Conservation (phyloP, 2,329 filamentous ascomycete genomes). For the Fonsecaea erecta region DNA sequence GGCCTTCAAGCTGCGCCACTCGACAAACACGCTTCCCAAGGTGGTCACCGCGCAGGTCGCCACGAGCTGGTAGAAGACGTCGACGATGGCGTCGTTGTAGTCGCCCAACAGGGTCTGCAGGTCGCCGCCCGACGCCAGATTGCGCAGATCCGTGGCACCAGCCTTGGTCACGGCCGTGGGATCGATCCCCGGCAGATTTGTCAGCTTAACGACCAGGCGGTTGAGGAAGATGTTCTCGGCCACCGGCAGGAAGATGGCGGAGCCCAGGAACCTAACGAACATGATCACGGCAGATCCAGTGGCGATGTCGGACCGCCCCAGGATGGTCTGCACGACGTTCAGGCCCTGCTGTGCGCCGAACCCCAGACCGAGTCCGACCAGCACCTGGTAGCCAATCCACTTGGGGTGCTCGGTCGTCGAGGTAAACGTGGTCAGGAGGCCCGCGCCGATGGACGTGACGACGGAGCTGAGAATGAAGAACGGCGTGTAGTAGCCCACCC, state of each 20-base stretch:
- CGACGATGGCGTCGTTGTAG: constrained; percentile 29
- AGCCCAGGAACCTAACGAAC: constrained; percentile 45
- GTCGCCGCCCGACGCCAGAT: constrained; percentile 34
- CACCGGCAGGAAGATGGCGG: constrained; percentile 41
- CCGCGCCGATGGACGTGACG: constrained; percentile 38
- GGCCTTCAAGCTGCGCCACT: constrained; percentile 40
- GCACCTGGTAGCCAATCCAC: constrained; percentile 43
- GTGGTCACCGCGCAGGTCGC: constrained; percentile 36
- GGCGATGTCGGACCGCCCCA: constrained; percentile 37
- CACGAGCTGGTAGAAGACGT: constrained; percentile 35
- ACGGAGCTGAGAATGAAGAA: constrained; percentile 34
- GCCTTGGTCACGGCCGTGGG: constrained; percentile 37
- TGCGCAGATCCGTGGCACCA: constrained; percentile 38
- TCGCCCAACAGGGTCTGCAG: constrained; percentile 38
- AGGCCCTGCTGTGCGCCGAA: constrained; percentile 36
- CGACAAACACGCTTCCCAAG: constrained; percentile 36
- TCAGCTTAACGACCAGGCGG: constrained; percentile 34
- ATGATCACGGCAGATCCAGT: constrained; percentile 41
- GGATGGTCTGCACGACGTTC: constrained; percentile 40
- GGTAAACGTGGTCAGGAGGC: constrained; percentile 42
- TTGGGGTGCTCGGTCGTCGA: not conserved
- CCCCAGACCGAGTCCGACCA: constrained; percentile 38
- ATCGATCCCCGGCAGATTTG: constrained; percentile 26
- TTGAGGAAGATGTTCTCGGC: constrained; percentile 40
- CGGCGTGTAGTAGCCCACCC: constrained; percentile 36